A percentile compares a stretch with the other conserved stretches of the same genome.
Evolutionary conservation across 2,329 filamentous ascomycete species (phyloP).

Genomic region (Fonsecaea erecta): DNA sequence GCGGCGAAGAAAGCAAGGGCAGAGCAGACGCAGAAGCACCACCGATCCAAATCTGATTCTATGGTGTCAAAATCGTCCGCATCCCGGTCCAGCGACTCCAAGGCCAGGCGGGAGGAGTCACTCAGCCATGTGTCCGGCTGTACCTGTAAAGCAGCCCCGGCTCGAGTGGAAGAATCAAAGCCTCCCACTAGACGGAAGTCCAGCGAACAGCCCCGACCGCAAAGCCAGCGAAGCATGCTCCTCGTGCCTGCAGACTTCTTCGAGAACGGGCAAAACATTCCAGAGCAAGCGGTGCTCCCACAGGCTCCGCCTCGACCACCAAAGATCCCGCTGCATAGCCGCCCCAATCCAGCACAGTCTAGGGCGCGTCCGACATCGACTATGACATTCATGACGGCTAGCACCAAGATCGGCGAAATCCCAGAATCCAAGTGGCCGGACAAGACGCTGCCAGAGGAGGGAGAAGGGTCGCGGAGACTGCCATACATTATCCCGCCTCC

Average conservation of each 20-base stretch:
- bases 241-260: conserved; percentile 34
- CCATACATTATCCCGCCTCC: conserved; percentile 32
- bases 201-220: conserved; percentile 10
- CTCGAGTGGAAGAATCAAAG: not conserved
- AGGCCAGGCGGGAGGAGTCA: conserved; percentile 4
- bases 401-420: conserved; percentile 68
- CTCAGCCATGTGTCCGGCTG: not conserved
- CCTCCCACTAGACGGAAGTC: not conserved
- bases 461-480: conserved; percentile 17
- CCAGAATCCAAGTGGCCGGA: conserved; percentile 44
- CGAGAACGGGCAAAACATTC: not conserved
- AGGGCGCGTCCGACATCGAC: conserved; percentile 31
- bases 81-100: not conserved
- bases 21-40: conserved; percentile 16
- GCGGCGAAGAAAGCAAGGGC: conserved; percentile 21
- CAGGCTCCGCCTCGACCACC: conserved; percentile 22
- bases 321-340: conserved; percentile 26
- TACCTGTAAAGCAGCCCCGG: not conserved
- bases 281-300: not conserved
- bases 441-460: conserved; percentile 14
- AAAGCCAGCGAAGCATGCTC: conserved; percentile 32
- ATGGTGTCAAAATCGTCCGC: conserved; percentile 3
- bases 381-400: conserved; percentile 63
- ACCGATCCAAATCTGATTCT: conserved; percentile 22
- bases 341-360: not conserved